phyloP scores from a whole-genome alignment of 2,329 filamentous ascomycete genomes.

The Botryotinia calthae region DNA sequence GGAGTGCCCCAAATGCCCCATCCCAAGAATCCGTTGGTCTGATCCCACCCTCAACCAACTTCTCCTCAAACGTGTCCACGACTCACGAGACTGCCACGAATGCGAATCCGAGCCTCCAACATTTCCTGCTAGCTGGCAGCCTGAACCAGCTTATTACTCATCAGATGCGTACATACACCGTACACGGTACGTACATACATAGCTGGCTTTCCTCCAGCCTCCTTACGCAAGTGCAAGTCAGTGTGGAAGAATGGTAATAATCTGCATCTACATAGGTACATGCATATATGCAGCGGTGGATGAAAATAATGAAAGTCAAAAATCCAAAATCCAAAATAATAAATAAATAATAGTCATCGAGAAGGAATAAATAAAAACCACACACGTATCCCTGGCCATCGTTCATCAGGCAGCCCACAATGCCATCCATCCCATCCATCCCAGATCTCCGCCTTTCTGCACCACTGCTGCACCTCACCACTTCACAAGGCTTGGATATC shows the following conservation, averaged over 20 bases:
- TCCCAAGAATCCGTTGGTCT: background rate
- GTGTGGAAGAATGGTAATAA: background rate
- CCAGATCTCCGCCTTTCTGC: slow-evolving; percentile 21
- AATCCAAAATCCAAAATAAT: too few relatives aligned
- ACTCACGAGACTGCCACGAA: slow-evolving; percentile 8
- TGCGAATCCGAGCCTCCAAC: slow-evolving; percentile 6
- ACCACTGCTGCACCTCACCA: slow-evolving; percentile 12
- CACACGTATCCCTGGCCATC: background rate
- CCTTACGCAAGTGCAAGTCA: too few relatives aligned
- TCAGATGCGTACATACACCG: background rate
- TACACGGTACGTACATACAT: too few relatives aligned
- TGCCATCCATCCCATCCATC: background rate
- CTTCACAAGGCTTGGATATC: slow-evolving; percentile 9
- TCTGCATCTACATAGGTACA: background rate
- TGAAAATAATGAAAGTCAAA: background rate
- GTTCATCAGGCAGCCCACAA: slow-evolving; percentile 11
- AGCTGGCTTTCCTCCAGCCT: background rate
- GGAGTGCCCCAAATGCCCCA: background rate
- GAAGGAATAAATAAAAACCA: background rate
- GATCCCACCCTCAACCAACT: background rate
- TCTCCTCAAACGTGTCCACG: slow-evolving; percentile 9
- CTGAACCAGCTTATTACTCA: background rate
- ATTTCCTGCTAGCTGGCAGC: background rate
- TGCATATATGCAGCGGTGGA: background rate
- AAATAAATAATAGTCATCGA: too few relatives aligned